Base-by-base conservation (phyloP, 1,284 basidiomycete species). In the Mixia osmundae region DNA sequence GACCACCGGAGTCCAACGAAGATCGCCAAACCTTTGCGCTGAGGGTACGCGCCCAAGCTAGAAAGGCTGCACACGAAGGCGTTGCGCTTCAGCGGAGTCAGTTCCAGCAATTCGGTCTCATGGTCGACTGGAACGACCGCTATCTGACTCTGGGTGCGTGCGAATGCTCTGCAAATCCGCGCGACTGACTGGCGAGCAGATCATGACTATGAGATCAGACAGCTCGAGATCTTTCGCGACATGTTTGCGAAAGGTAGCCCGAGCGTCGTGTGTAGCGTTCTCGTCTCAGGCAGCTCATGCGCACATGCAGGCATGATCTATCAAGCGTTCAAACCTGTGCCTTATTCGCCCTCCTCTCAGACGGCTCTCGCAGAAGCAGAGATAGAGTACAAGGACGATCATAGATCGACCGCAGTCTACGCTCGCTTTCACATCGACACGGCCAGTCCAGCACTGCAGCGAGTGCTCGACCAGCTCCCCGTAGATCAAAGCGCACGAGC, bases 281-380 rank as follows among this genome's bases (percentile, higher is more conserved):
- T n/a, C n/a, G n/a, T n/a, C n/a, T n/a, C n/a, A n/a, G n/a, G n/a
- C n/a, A n/a, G n/a, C n/a, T n/a, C n/a, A n/a, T n/a, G n/a, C 6
- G 7, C 1, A 14, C 7, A 11, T 23, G 34, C 44, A 73, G 78
- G 72, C 25, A 64, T 87, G 18, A 78, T 97, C 43, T 80, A 77
- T 45, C 68, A 83, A 39, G 72, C 76, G 41, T 72, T 77, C 46
- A 72, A 82, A 15, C 91, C 91, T 0, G 83, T 91, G 2, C 75
- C 94, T 55, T 97, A 82, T 57, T 95, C 89, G 0, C 89, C 89
- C 0, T 91, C 85, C 0, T 89, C 87, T 3, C 69, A 69, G 9
- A 91, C 91, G 1, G 89, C 89, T 0, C 61, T 97, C 4, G 91
- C 89, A 1, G 89, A 99, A 58, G 83, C 89, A 0, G 89, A 99